A percentile compares a stretch with the other conserved stretches of the same genome.
phyloP scores from a whole-genome alignment of 1,139 yeast species.

The Protomyces lactucae-debilis region DNA sequence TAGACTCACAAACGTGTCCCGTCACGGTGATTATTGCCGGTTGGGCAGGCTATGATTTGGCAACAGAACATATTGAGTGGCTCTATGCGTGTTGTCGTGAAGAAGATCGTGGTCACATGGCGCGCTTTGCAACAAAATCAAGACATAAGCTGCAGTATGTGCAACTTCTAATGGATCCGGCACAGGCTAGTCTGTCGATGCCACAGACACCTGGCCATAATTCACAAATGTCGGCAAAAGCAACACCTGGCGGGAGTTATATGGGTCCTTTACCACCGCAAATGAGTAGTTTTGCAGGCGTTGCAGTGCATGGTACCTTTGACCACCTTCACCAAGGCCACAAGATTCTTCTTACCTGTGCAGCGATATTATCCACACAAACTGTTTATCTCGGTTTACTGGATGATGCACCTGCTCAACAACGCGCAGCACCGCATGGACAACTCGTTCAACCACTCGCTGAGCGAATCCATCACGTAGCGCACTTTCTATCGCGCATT shows the following conservation, averaged over 20 bases:
- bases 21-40: slow-evolving; percentile 4
- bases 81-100: not conserved
- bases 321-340: slow-evolving; percentile 97
- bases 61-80: slow-evolving; percentile 12
- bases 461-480: slow-evolving; percentile 65
- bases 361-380: slow-evolving; percentile 55
- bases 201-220: not conserved
- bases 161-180: not conserved
- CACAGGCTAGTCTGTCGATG: not conserved
- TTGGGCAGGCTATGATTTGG: slow-evolving; percentile 22
- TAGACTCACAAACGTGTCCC: not conserved
- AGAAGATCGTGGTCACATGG: not conserved
- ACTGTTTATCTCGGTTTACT: slow-evolving; percentile 65
- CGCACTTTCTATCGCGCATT: slow-evolving; percentile 36
- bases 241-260: not conserved
- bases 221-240: not conserved
- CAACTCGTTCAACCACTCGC: slow-evolving; percentile 49
- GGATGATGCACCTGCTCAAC: slow-evolving; percentile 60
- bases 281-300: slow-evolving; percentile 5
- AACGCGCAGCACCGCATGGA: slow-evolving; percentile 54
- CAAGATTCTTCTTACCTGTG: slow-evolving; percentile 69
- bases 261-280: not conserved
- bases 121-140: not conserved
- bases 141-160: not conserved
- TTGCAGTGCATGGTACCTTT: slow-evolving; percentile 91